phyloP scores from a whole-genome alignment of 768 basidiomycete species.

The Gymnopilus junonius region DNA sequence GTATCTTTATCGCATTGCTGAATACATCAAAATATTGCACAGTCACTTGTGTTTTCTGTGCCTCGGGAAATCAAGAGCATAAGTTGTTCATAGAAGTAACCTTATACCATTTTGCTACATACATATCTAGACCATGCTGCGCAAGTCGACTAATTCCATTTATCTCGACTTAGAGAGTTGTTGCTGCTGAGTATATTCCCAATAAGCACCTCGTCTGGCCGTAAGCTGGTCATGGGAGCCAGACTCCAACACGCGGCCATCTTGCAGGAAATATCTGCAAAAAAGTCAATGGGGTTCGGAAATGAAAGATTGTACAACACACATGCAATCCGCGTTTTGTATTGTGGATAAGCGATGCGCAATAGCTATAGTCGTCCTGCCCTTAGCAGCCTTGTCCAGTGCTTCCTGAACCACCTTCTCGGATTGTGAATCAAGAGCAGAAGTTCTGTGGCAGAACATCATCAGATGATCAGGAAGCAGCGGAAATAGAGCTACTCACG shows the following conservation, averaged over 20 bases:
- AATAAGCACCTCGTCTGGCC: conserved; percentile 65
- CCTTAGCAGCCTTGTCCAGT: conserved; percentile 87
- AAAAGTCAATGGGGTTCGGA: conserved; percentile 1
- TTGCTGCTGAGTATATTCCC: conserved; percentile 84
- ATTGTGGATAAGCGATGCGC: conserved; percentile 93
- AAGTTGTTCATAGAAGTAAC: too few species aligned
- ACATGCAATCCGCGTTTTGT: conserved; percentile 89
- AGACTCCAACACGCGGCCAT: conserved; percentile 80
- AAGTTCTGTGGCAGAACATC: conserved; percentile 45
- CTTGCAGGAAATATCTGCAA: conserved; percentile 82
- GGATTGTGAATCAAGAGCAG: conserved; percentile 85
- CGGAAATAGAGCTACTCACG: conserved; percentile 14
- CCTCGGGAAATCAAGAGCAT: too few species aligned
- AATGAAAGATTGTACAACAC: conserved; percentile 30
- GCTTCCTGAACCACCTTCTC: conserved; percentile 95
- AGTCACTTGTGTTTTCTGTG: too few species aligned
- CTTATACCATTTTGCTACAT: too few species aligned
- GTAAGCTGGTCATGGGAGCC: conserved; percentile 88
- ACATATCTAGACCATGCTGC: too few species aligned
- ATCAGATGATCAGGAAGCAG: conserved; percentile 13
- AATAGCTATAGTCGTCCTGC: conserved; percentile 91
- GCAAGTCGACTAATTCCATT: too few species aligned
- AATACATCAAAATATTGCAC: too few species aligned
- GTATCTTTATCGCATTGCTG: too few species aligned
- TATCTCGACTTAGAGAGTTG: conserved; percentile 39